Conservation (phyloP, 2,329 filamentous ascomycete genomes). For the Nannizzia gypsea region DNA sequence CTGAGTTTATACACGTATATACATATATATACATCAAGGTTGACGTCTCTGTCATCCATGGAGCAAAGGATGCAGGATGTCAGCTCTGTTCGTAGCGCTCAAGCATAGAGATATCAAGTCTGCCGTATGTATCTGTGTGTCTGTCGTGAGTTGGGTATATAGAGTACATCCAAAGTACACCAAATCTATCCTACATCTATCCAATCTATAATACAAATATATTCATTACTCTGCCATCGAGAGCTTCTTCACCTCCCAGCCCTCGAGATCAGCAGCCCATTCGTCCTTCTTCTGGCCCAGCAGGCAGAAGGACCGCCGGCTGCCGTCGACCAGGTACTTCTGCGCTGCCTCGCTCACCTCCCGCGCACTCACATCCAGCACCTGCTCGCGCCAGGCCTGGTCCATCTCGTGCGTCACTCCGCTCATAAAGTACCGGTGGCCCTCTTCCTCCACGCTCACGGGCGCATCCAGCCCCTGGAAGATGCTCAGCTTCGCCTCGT, state of each 20-base stretch:
- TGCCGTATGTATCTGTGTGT: too few species aligned
- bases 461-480: constrained; percentile 91
- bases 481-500: constrained; percentile 89
- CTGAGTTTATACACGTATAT: not conserved
- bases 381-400: constrained; percentile 66
- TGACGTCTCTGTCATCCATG: constrained; percentile 42
- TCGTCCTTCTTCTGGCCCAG: constrained; percentile 71
- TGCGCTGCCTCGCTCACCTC: constrained; percentile 74
- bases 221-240: constrained; percentile 38
- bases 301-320: constrained; percentile 53
- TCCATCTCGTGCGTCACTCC: constrained; percentile 83
- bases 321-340: constrained; percentile 61
- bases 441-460: constrained; percentile 73
- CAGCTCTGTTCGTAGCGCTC: constrained; percentile 44
- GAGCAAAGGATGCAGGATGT: constrained; percentile 37
- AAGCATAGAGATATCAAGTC: constrained; percentile 14
- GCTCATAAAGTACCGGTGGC: constrained; percentile 71
- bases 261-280: constrained; percentile 54
- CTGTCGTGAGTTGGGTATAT: too few species aligned
- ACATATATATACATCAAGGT: constrained; percentile 15
- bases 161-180: not conserved
- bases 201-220: not conserved
- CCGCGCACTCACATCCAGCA: constrained; percentile 72
- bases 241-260: constrained; percentile 68
- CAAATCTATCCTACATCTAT: not conserved